Base-by-base conservation (phyloP, 2,329 filamentous ascomycete genomes). In the Pseudocercospora fuligena region DNA sequence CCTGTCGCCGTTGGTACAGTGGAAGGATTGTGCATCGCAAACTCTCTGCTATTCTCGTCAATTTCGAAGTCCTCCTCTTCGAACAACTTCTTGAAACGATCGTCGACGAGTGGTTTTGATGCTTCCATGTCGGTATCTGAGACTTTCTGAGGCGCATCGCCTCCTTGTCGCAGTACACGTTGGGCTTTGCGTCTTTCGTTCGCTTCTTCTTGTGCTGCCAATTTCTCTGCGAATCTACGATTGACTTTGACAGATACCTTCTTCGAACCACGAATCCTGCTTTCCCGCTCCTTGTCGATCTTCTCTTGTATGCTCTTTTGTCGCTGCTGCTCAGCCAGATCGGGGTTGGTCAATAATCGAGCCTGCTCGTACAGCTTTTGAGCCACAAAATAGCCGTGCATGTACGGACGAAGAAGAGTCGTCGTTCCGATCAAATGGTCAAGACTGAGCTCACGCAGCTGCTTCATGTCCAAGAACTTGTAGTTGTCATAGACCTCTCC, bases 341-440 rank as follows among this genome's bases (percentile, higher is more conserved):
- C 96, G 0, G 95, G 95, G 80, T 98, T 97, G 59, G 92, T 91
- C 74, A 98, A 97, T 67, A 99, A 83, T 63, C 92, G 86, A 19
- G 95, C 95, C 79, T 99, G 94, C 77, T 99, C 96, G 79, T 99
- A 98, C 27, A 99, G 82, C 76, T 94, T 93, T 74, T 96, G 94
- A 40, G 92, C 92, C 58, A 99, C 94, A 81, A 99, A 99, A 85
- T 95, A 98, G 73, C 95, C 96, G 78, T 99, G 95, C 96, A 99
- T 99, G 78, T 99, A 99, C 51, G 95, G 95, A 53, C 94, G 87
- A 47, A 99, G 83, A 21, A 98, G 83, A 75, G 92, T 95, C 29
- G 93, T 97, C 73, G 93, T 94, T 71, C 94, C 94, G 65, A 99
- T 87, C 57, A 99, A 85, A 77, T 98, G 94, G 61, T 92, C 90